A percentile compares a stretch with the other conserved stretches of the same genome.
Evolutionary conservation across 1,139 yeast species (phyloP).

Genomic region (Debaryomyces nepalensis): DNA sequence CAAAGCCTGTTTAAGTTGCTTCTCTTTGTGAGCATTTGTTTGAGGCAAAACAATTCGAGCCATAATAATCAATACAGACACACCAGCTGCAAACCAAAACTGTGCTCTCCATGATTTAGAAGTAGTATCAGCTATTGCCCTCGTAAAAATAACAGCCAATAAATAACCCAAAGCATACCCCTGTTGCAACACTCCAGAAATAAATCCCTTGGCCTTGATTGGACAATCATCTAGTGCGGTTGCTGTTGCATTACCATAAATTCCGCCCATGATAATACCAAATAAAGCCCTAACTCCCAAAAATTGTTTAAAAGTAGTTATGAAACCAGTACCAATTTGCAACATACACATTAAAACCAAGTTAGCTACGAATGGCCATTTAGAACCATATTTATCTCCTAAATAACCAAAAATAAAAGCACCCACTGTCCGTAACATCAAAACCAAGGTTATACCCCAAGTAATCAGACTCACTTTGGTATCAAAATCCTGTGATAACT

Average conservation of each 20-base stretch:
- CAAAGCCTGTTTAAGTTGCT: constrained; percentile 10
- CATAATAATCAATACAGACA: constrained; percentile 27
- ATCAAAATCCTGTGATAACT: constrained; percentile 35
- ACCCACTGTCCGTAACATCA: constrained; percentile 51
- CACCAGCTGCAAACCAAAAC: constrained; percentile 38
- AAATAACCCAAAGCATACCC: constrained; percentile 52
- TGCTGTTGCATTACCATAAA: constrained; percentile 45
- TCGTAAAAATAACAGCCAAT: constrained; percentile 45
- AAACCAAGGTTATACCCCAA: constrained; percentile 51
- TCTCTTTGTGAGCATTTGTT: constrained; percentile 13
- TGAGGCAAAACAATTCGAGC: constrained; percentile 25
- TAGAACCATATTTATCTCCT: constrained; percentile 45
- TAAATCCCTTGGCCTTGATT: constrained; percentile 41
- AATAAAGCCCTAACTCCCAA: constrained; percentile 46
- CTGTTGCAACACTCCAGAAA: constrained; percentile 47
- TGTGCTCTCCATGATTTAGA: constrained; percentile 32
- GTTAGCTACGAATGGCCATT: constrained; percentile 42
- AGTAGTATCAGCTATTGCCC: constrained; percentile 37
- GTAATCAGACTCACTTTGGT: constrained; percentile 35
- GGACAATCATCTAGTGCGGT: constrained; percentile 46
- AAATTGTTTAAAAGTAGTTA: constrained; percentile 40
- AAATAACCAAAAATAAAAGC: constrained; percentile 43
- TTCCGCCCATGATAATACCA: constrained; percentile 51
- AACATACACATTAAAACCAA: constrained; percentile 35
- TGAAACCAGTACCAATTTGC: constrained; percentile 49